These are phyloP conservation scores for Umbilicus rupestris DNA, from an alignment of 164 flowering plant species.

Conservation along the genomic window DNA sequence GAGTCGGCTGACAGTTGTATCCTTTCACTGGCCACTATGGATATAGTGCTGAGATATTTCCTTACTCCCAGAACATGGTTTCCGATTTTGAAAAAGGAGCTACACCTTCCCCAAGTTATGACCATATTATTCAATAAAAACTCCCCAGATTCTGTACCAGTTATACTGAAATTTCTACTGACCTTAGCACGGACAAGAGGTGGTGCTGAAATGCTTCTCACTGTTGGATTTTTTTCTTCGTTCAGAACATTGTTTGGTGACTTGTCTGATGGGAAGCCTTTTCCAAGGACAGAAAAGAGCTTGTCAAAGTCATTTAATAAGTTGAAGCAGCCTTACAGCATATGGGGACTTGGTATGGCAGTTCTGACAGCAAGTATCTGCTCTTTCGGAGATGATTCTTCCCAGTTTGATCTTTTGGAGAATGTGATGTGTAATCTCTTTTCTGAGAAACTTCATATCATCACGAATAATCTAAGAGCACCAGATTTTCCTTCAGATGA, in stretches of 20 bases:
- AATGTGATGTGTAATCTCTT: slow-evolving; percentile 49
- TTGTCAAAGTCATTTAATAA: slow-evolving; percentile 18
- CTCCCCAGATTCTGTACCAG: slow-evolving; percentile 27
- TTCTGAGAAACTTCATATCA: slow-evolving; percentile 51
- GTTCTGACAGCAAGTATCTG: slow-evolving; percentile 62
- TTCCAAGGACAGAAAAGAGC: slow-evolving; percentile 19
- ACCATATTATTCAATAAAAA: slow-evolving; percentile 49
- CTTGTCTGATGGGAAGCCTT: slow-evolving; percentile 24
- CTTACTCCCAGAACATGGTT: slow-evolving; percentile 63
- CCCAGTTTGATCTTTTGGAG: slow-evolving; percentile 37
- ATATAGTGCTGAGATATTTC: slow-evolving; percentile 43
- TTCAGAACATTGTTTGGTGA: slow-evolving; percentile 44
- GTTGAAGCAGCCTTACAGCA: slow-evolving; percentile 35
- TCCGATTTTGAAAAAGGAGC: slow-evolving; percentile 63
- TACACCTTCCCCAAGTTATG: slow-evolving; percentile 42
- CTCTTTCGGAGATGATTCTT: slow-evolving; percentile 57
- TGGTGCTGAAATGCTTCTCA: slow-evolving; percentile 75
- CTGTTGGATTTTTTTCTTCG: slow-evolving; percentile 44
- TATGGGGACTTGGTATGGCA: slow-evolving; percentile 82
- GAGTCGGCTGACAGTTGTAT: slow-evolving; percentile 36
- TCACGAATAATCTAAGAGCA: slow-evolving; percentile 51
- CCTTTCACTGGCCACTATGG: slow-evolving; percentile 52
- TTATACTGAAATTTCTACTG: slow-evolving; percentile 62
- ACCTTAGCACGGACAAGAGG: slow-evolving; percentile 64
- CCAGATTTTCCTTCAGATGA: slow-evolving; percentile 59